Base-by-base conservation (phyloP, 2,329 filamentous ascomycete species). In the Stachybotrys chartarum region DNA sequence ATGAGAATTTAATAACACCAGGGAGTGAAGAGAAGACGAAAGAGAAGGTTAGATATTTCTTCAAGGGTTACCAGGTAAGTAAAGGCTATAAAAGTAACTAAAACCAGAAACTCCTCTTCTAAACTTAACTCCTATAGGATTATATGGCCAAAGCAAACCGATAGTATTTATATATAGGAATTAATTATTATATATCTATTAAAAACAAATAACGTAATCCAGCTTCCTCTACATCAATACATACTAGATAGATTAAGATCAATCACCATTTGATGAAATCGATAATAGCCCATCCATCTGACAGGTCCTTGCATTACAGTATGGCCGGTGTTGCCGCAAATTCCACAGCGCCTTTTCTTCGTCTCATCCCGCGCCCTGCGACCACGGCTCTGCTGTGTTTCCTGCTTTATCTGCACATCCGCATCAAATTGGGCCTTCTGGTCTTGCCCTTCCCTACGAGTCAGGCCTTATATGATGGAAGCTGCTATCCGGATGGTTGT, bases 371-470 rank as follows among this genome's bases (percentile, higher is more conserved):
- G 30, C 30, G 48, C 18, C 48, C 30, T 50, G 8, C 6, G 48
- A 31, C 48, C 30, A n/a, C 8, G 18, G 30, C 48, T 50, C 30
- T 50, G 8, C 48, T 50, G 48, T 30, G 24, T 50, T 50, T 50
- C 48, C 48, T 50, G 48, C 48, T 50, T 50, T 50, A 50, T 50
- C 48, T 50, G 48, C 18, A 50, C 8, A 50, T 50, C 48, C 30
- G 30, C 48, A 50, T 50, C 7, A 7, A 30, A 6, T 32, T 50
- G 48, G 12, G 48, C 24, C 48, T 50, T 30, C 30, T 50, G 48
- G 30, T 50, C 48, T 50, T 50, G 48, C 8, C 48, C 48, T 31
- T 50, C 48, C 48, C 30, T 18, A 30, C 5, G 11, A 50, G 8
- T 50, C 48, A 50, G 24, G 18, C 18, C n/a, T n/a, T n/a, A 50